phyloP scores from a whole-genome alignment of 495 filamentous ascomycete species.

The Amphirosellinia nigrospora region DNA sequence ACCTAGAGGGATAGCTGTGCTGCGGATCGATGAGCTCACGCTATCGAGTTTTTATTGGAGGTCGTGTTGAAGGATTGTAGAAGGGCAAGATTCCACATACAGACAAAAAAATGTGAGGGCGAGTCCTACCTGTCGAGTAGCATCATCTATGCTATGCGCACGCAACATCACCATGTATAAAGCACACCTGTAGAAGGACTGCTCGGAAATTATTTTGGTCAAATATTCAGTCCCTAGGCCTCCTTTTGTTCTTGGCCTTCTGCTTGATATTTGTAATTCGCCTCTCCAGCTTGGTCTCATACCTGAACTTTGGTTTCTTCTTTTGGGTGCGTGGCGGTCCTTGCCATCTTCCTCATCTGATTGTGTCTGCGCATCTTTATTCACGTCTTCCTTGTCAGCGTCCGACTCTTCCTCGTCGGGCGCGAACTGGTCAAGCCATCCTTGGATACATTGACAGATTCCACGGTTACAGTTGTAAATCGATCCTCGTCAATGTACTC shows the following conservation, averaged over 20 bases:
- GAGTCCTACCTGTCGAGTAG: conserved; percentile 2
- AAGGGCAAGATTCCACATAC: conserved; percentile 16
- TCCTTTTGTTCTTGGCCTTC: conserved; percentile 60
- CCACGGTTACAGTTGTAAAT: conserved; percentile 91
- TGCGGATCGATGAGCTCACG: conserved; percentile 17
- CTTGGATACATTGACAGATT: conserved; percentile 82
- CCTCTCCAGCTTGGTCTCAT: conserved; percentile 82
- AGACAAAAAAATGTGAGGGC: conserved; percentile 19
- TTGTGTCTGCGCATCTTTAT: conserved; percentile 36
- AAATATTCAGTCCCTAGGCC: conserved; percentile 24
- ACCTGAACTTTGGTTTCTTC: conserved; percentile 91
- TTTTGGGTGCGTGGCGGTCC: conserved; percentile 61
- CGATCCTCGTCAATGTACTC: conserved; percentile 97
- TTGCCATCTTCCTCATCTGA: conserved; percentile 42
- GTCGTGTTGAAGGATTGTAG: conserved; percentile 10
- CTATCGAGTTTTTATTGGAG: conserved; percentile 20
- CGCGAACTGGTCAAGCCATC: conserved; percentile 66
- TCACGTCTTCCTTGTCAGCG: conserved; percentile 41
- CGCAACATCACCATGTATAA: conserved; percentile 19
- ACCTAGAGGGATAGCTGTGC: conserved; percentile 14
- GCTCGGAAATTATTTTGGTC: conserved; percentile 11
- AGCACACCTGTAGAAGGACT: conserved; percentile 7
- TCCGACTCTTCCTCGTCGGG: conserved; percentile 54
- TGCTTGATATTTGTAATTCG: conserved; percentile 70
- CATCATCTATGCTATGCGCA: conserved; percentile 17